Conservation (phyloP, 345 rosid species). For the Cardamine occulta region DNA sequence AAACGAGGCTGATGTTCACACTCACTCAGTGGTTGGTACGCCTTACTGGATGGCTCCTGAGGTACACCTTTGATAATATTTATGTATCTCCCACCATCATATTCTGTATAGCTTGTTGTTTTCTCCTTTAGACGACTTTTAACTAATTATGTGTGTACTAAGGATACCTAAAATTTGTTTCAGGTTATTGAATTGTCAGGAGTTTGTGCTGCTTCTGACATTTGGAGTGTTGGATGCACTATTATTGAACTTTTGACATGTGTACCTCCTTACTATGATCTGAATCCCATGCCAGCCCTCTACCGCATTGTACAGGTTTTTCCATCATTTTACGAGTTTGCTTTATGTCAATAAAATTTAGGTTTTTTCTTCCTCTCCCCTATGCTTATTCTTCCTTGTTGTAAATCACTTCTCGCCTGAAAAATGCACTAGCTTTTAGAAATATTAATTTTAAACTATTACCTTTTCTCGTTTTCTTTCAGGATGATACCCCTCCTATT, state of each 20-base stretch:
- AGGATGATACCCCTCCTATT: conserved; percentile 97
- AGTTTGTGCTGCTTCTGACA: conserved; percentile 98
- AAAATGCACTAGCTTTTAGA: conserved; percentile 5
- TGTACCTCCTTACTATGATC: conserved; percentile 97
- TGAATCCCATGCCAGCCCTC: conserved; percentile 99
- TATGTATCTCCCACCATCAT: conserved; percentile 2
- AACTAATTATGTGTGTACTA: conserved; percentile 22
- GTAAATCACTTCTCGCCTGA: background rate
- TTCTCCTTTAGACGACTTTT: background rate
- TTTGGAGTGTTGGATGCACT: conserved; percentile 99
- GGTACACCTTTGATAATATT: conserved; percentile 51
- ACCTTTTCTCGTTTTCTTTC: conserved; percentile 33
- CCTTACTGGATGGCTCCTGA: conserved; percentile 99
- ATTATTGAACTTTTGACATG: conserved; percentile 96
- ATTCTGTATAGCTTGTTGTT: conserved; percentile 5
- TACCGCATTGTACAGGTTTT: conserved; percentile 97
- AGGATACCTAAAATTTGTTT: conserved; percentile 17
- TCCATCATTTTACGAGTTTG: conserved; percentile 23
- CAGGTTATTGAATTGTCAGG: conserved; percentile 99
- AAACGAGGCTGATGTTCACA: conserved; percentile 96
- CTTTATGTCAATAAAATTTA: background rate
- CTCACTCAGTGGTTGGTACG: conserved; percentile 99
- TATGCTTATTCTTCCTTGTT: conserved; percentile 13
- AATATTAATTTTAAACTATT: background rate
- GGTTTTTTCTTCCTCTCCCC: background rate